Conservation (phyloP, 176 grass and related monocot genomes). For the Bolboschoenus planiculmis region DNA sequence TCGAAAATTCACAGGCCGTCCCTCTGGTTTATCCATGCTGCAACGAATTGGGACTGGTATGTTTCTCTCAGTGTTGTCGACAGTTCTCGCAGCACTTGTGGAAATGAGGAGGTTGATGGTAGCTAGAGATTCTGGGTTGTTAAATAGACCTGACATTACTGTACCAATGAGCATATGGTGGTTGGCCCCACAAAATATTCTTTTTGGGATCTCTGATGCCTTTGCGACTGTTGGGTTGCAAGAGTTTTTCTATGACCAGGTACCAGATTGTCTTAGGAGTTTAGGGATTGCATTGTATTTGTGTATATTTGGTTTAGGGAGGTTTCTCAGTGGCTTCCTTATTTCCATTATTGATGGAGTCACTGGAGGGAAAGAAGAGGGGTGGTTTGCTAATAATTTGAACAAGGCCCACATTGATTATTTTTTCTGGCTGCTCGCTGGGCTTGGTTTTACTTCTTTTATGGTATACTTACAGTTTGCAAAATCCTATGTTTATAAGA, state of each 20-base stretch:
- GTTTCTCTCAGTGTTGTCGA: conserved; percentile 27
- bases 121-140: conserved; percentile 33
- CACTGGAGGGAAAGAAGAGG: conserved; percentile 29
- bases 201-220: conserved; percentile 41
- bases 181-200: conserved; percentile 62
- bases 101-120: conserved; percentile 41
- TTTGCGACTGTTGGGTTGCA: conserved; percentile 55
- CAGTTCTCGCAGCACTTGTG: conserved; percentile 36
- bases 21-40: conserved; percentile 57
- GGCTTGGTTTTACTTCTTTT: conserved; percentile 19
- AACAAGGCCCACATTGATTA: conserved; percentile 29
- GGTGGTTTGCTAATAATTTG: conserved; percentile 37
- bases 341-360: conserved; percentile 35
- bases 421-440: conserved; percentile 29
- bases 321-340: conserved; percentile 37
- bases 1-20: conserved; percentile 27
- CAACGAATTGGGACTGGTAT: conserved; percentile 52
- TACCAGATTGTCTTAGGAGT: conserved; percentile 42
- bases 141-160: background rate
- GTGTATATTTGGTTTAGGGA: conserved; percentile 36
- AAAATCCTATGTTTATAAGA: conserved; percentile 22
- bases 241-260: conserved; percentile 84
- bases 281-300: conserved; percentile 34
- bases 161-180: conserved; percentile 81
- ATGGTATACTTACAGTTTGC: conserved; percentile 5